phyloP scores from a whole-genome alignment of 441 rosid species.

The Populus hybrid region DNA sequence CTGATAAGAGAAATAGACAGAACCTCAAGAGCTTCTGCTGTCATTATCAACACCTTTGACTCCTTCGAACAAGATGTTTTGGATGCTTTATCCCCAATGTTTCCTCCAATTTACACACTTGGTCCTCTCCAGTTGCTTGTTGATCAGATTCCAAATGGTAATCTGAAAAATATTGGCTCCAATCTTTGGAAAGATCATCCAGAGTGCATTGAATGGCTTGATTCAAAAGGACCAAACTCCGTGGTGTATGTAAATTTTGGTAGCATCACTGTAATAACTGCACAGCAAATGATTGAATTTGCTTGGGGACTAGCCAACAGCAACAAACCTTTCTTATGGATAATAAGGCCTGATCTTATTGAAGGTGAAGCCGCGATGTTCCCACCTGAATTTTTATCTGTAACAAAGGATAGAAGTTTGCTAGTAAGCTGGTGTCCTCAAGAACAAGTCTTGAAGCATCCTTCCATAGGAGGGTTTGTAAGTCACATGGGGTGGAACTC shows the following conservation, averaged over 20 bases:
- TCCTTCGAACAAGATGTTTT: conserved; percentile 10
- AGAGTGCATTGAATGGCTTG: conserved; percentile 18
- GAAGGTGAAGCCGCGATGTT: conserved; percentile 1
- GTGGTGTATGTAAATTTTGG: conserved; percentile 20
- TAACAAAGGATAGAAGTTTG: conserved; percentile 8
- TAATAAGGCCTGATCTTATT: conserved; percentile 15
- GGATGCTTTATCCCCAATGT: not conserved
- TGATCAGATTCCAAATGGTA: not conserved
- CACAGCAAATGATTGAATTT: conserved; percentile 8
- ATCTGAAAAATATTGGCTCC: not conserved
- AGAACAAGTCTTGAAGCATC: conserved; percentile 14
- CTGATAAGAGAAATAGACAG: not conserved
- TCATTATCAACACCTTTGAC: conserved; percentile 20
- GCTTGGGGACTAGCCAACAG: conserved; percentile 21
- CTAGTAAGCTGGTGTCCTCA: conserved; percentile 19
- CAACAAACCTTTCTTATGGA: conserved; percentile 11
- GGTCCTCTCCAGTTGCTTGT: conserved; percentile 17
- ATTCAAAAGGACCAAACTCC: conserved; percentile 14
- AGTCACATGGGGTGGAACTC: conserved; percentile 24
- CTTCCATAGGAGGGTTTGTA: conserved; percentile 19
- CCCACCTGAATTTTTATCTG: conserved; percentile 1
- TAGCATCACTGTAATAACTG: conserved; percentile 10
- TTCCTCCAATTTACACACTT: conserved; percentile 16
- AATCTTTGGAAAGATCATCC: conserved; percentile 14
- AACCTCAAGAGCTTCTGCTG: conserved; percentile 11